Evolutionary conservation across 768 basidiomycete genomes (phyloP).

Genomic region (Gyrodon lividus): DNA sequence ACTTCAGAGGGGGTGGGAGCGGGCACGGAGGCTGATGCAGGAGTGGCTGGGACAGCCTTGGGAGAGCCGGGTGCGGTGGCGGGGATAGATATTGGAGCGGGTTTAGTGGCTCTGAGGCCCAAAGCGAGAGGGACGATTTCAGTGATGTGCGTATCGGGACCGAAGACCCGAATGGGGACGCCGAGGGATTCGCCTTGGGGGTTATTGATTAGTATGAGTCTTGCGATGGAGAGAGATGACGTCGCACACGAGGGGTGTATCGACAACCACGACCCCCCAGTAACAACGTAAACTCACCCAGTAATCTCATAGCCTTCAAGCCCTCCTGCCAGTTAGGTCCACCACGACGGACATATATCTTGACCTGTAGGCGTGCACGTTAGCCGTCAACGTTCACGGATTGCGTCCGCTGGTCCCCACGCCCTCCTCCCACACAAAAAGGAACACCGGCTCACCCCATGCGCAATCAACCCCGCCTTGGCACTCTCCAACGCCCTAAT

Average conservation of each 20-base stretch:
- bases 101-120: conserved; percentile 51
- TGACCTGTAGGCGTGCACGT: conserved; percentile 60
- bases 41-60: conserved; percentile 17
- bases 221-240: too few relatives aligned
- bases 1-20: conserved; percentile 47
- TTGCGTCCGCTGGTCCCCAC: background rate
- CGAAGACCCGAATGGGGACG: conserved; percentile 95
- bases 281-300: conserved; percentile 42
- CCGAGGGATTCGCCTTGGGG: conserved; percentile 81
- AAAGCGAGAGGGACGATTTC: conserved; percentile 99
- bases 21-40: conserved; percentile 30
- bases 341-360: conserved; percentile 96
- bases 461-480: conserved; percentile 76
- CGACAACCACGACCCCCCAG: background rate
- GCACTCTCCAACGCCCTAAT: conserved; percentile 94
- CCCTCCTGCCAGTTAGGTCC: conserved; percentile 99
- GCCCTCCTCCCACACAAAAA: background rate
- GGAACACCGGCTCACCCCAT: conserved; percentile 16
- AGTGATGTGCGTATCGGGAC: conserved; percentile 98
- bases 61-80: conserved; percentile 49
- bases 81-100: conserved; percentile 37
- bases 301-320: conserved; percentile 96
- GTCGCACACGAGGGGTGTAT: background rate
- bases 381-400: background rate
- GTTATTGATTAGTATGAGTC: too few relatives aligned